phyloP scores from a whole-genome alignment of 768 basidiomycete species.

The Psilocybe cubensis region DNA sequence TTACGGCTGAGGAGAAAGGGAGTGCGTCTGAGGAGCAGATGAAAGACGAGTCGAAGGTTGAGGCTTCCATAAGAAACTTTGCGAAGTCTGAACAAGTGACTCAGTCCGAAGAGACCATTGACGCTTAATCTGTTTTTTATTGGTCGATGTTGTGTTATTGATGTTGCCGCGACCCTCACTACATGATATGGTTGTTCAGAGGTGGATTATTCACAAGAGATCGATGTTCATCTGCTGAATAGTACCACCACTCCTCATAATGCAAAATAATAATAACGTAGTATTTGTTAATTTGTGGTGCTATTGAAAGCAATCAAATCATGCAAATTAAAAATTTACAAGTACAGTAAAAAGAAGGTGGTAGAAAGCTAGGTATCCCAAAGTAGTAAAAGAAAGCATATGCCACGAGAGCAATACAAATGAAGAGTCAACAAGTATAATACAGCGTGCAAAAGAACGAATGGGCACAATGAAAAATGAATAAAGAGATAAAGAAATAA shows the following conservation, averaged over 20 bases:
- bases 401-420: background rate
- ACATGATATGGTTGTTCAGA: no score
- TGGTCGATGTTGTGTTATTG: no score
- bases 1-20: conserved; percentile 35
- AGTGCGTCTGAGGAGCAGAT: conserved; percentile 33
- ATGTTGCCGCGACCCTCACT: no score
- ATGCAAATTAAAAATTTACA: conserved; percentile 21
- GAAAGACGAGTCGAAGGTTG: conserved; percentile 57
- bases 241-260: background rate
- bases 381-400: background rate
- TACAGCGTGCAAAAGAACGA: conserved; percentile 1
- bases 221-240: background rate
- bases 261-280: background rate
- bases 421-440: background rate
- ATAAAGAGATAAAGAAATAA: background rate
- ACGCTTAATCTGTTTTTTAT: conserved; percentile 1
- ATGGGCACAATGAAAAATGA: background rate
- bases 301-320: background rate
- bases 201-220: background rate
- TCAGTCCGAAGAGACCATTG: conserved; percentile 5
- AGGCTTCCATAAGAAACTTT: conserved; percentile 31
- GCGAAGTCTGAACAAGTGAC: conserved; percentile 7
- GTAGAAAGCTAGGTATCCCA: conserved; percentile 6
- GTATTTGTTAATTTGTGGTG: background rate
- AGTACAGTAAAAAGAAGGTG: conserved; percentile 11